A percentile compares a stretch with the other conserved stretches of the same genome.
Conservation (phyloP, 441 rosid genomes). For the Dalechampia spathulata region DNA sequence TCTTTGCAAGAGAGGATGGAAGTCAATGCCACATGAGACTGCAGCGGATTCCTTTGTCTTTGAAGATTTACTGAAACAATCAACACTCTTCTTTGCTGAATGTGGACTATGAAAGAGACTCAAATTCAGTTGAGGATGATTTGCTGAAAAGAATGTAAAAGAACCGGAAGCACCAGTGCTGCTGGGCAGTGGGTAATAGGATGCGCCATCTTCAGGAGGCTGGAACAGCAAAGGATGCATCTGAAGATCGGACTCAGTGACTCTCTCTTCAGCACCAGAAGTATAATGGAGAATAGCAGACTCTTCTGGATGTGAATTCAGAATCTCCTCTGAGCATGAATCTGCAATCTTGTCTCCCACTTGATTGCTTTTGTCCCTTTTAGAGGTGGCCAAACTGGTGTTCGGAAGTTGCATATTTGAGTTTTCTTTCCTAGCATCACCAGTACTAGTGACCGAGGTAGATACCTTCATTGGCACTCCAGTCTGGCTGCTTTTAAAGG, state of each 20-base stretch:
- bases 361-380: slow-evolving; percentile 27
- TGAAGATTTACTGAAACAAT: slow-evolving; percentile 29
- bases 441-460: slow-evolving; percentile 17
- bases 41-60: slow-evolving; percentile 40
- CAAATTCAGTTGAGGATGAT: slow-evolving; percentile 68
- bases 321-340: slow-evolving; percentile 4
- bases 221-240: slow-evolving; percentile 95
- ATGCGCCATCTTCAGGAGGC: slow-evolving; percentile 53
- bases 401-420: slow-evolving; percentile 20
- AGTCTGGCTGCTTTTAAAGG: slow-evolving; percentile 39
- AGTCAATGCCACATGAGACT: slow-evolving; percentile 46
- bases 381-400: slow-evolving; percentile 15
- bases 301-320: slow-evolving; percentile 29
- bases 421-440: slow-evolving; percentile 30
- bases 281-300: slow-evolving; percentile 38
- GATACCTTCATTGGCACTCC: slow-evolving; percentile 32
- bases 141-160: slow-evolving; percentile 71
- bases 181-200: slow-evolving; percentile 46
- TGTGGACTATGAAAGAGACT: slow-evolving; percentile 66
- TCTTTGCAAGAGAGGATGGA: slow-evolving; percentile 89
- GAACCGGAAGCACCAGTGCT: slow-evolving; percentile 38
- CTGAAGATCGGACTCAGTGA: slow-evolving; percentile 49
- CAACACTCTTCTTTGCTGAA: slow-evolving; percentile 31
- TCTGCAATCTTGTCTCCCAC: slow-evolving; percentile 22
- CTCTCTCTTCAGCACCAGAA: slow-evolving; percentile 34